These are phyloP conservation scores for Yamadazyma sp. DNA, from an alignment of 805 yeast genomes.

Conservation along the genomic window DNA sequence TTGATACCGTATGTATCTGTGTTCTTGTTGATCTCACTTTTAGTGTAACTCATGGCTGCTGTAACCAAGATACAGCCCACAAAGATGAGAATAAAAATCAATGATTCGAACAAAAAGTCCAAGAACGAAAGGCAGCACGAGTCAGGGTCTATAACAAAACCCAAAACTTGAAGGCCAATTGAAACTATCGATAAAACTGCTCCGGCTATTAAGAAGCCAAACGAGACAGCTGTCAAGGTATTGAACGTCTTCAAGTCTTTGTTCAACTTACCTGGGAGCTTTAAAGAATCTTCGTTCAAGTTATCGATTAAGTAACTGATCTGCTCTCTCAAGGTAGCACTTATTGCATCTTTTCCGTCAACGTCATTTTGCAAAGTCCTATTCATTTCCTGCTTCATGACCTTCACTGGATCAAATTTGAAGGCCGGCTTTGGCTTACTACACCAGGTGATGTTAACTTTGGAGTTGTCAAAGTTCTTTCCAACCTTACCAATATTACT, in stretches of 20 bases:
- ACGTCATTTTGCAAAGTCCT: conserved; percentile 23
- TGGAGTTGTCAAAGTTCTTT: conserved; percentile 27
- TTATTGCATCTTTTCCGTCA: conserved; percentile 26
- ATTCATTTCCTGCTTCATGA: conserved; percentile 34
- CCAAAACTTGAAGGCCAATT: conserved; percentile 48
- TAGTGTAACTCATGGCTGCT: conserved; percentile 54
- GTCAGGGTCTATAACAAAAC: conserved; percentile 42
- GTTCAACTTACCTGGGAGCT: conserved; percentile 55
- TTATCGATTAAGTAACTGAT: conserved; percentile 23
- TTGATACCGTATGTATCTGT: conserved; percentile 51
- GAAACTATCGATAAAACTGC: conserved; percentile 43
- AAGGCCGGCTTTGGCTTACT: conserved; percentile 54
- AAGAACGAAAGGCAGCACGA: conserved; percentile 47
- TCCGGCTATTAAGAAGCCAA: conserved; percentile 38
- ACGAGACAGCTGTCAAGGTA: conserved; percentile 55
- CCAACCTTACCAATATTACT: conserved; percentile 2
- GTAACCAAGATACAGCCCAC: conserved; percentile 60
- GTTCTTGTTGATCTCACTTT: conserved; percentile 51
- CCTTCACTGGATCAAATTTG: conserved; percentile 51
- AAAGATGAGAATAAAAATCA: conserved; percentile 46
- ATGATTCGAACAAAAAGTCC: conserved; percentile 42
- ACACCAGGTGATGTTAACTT: conserved; percentile 49
- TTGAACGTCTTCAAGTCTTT: conserved; percentile 46
- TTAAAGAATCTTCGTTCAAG: conserved; percentile 31
- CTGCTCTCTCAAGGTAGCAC: conserved; percentile 22